These are phyloP conservation scores for Diospyros kaki DNA, from an alignment of 148 eudicot species.

Conservation along the genomic window DNA sequence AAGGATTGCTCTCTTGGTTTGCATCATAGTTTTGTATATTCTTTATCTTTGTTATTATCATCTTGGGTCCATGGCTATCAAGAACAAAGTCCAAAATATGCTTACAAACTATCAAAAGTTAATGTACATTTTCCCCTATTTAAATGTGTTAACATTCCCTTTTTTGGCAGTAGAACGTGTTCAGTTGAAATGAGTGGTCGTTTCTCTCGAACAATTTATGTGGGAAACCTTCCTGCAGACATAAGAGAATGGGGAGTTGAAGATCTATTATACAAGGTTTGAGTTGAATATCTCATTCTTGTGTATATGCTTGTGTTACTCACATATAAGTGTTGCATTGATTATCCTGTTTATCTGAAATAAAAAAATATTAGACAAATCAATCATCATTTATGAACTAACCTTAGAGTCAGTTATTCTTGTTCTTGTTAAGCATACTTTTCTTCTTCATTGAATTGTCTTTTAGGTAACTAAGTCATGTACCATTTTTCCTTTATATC, in stretches of 20 bases:
- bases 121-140: background rate
- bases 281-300: constrained; percentile 9
- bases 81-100: constrained; percentile 15
- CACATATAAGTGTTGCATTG: background rate
- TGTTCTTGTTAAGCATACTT: too few species aligned
- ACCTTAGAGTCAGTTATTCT: background rate
- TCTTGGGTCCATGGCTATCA: constrained; percentile 23
- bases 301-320: background rate
- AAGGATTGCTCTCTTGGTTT: constrained; percentile 96
- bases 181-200: constrained; percentile 71
- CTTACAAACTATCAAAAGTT: background rate
- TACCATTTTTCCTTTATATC: too few species aligned
- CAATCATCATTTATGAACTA: too few species aligned
- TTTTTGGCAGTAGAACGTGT: constrained; percentile 34
- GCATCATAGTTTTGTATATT: constrained; percentile 58
- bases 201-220: constrained; percentile 87
- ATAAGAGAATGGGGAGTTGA: constrained; percentile 84
- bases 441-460: too few species aligned
- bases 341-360: background rate
- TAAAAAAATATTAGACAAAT: background rate
- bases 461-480: too few species aligned
- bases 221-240: constrained; percentile 90
- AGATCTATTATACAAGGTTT: constrained; percentile 94
- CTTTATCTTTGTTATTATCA: constrained; percentile 32
- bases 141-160: constrained; percentile 7